Percentiles rank a stretch among this genome's conserved stretches.
Evolutionary conservation across 2,329 filamentous ascomycete genomes (phyloP).

Genomic region (Penicillium paneum): DNA sequence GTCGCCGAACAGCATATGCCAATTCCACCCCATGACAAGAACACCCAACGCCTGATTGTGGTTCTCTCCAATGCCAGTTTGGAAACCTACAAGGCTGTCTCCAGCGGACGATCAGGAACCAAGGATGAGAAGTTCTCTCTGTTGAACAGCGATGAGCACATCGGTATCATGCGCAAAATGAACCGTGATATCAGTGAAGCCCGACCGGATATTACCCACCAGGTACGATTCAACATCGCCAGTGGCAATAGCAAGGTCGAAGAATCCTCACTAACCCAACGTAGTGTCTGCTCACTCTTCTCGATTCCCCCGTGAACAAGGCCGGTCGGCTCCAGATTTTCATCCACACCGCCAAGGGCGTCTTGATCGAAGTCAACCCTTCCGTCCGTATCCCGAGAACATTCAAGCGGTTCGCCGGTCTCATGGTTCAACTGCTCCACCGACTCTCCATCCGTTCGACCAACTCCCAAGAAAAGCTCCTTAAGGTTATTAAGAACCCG

Average conservation of each 20-base stretch:
- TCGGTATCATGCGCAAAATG: slow-evolving; percentile 99
- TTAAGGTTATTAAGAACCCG: slow-evolving; percentile 96
- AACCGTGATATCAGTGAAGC: slow-evolving; percentile 97
- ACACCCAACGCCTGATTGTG: slow-evolving; percentile 86
- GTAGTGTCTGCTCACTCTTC: slow-evolving; percentile 91
- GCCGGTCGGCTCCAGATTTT: slow-evolving; percentile 96
- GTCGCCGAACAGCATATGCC: slow-evolving; percentile 89
- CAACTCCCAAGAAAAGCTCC: slow-evolving; percentile 93
- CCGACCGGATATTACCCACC: slow-evolving; percentile 94
- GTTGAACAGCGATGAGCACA: slow-evolving; percentile 98
- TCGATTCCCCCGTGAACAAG: slow-evolving; percentile 98
- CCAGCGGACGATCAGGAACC: slow-evolving; percentile 63
- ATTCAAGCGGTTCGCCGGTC: slow-evolving; percentile 96
- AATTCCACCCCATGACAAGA: slow-evolving; percentile 82
- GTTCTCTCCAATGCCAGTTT: slow-evolving; percentile 95
- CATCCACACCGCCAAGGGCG: slow-evolving; percentile 95
- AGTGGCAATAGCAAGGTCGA: background rate
- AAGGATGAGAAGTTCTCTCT: slow-evolving; percentile 92
- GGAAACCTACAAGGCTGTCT: slow-evolving; percentile 92
- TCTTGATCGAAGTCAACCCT: slow-evolving; percentile 97
- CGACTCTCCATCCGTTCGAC: slow-evolving; percentile 93
- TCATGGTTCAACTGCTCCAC: slow-evolving; percentile 98
- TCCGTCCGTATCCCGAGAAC: slow-evolving; percentile 95
- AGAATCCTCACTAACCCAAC: slow-evolving; percentile 6
- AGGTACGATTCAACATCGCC: slow-evolving; percentile 60